These are phyloP conservation scores for Amphirosellinia nigrospora DNA, from an alignment of 495 filamentous ascomycete species.

Conservation along the genomic window DNA sequence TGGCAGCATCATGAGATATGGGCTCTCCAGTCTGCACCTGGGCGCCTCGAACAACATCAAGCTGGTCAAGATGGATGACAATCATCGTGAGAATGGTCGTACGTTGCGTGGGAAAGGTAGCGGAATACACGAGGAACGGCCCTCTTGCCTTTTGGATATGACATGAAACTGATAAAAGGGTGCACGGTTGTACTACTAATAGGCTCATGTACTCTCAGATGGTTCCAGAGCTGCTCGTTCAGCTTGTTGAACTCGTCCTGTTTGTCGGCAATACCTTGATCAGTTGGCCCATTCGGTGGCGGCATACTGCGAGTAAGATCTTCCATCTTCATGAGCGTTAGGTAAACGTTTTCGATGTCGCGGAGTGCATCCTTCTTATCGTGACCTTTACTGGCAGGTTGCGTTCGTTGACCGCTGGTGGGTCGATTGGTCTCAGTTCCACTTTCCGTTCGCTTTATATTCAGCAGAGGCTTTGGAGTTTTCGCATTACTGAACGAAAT, in stretches of 20 bases:
- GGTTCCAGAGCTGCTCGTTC: conserved; percentile 81
- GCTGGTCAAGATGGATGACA: conserved; percentile 86
- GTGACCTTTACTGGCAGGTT: conserved; percentile 54
- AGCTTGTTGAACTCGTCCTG: conserved; percentile 78
- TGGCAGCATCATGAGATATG: conserved; percentile 65
- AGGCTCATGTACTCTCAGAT: conserved; percentile 88
- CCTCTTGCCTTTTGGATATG: conserved; percentile 95
- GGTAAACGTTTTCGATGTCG: conserved; percentile 87
- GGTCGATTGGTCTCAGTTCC: conserved; percentile 56
- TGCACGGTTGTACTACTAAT: conserved; percentile 78
- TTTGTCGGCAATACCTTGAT: conserved; percentile 66
- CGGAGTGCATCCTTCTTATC: conserved; percentile 83
- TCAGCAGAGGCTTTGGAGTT: conserved; percentile 90
- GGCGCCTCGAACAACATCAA: conserved; percentile 85
- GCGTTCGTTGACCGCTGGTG: conserved; percentile 55
- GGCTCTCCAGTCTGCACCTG: conserved; percentile 72
- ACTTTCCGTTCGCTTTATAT: conserved; percentile 88
- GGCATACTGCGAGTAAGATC: conserved; percentile 92
- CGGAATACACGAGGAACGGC: conserved; percentile 93
- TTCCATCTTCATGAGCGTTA: conserved; percentile 87
- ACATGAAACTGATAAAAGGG: conserved; percentile 95
- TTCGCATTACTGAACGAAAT: conserved; percentile 99
- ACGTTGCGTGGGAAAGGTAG: conserved; percentile 89
- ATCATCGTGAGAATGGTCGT: conserved; percentile 95
- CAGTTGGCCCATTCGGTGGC: conserved; percentile 63